Evolutionary conservation across 257 asterid species (phyloP), one percentile per base, ranked within the genome.

Genomic region (Solanum ossicruentum): DNA sequence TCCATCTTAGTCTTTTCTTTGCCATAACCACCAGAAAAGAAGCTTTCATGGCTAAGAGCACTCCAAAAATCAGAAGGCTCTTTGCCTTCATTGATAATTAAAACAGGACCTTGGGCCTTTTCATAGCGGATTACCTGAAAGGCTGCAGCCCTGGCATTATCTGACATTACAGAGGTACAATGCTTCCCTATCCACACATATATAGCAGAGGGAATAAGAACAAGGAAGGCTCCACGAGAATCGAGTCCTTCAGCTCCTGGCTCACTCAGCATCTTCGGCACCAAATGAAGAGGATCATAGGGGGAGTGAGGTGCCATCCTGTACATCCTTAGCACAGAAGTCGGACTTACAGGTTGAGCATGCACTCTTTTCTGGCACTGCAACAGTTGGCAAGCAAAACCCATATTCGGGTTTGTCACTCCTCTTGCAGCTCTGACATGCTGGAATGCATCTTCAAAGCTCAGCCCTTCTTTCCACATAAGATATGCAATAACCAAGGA

Each of bases 401-500:
- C 99, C 90, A 95, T 92, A 54, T 96, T 95, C 0, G 98, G 99
- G 75, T 96, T 92, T 49, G 98, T 89, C 85, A 96, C 97, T 79
- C 98, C 98, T 86, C 99, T 88, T 32, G 97, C 98, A 36, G 92
- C 85, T 89, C 92, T 96, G 15, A 95, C 99, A 28, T 85, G 91
- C 90, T 93, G 95, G 77, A 95, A 94, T 28, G 99, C 98, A 87
- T 92, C 98, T 81, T 95, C 98, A 51, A 96, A 95, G 87, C 93
- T 93, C 84, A 88, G 88, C 69, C 93, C 93, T 80, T 93, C 88
- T 86, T 91, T 96, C 99, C 99, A 96, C 99, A 96, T 96, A 52
- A 96, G 94, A 87, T 96, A 95, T 0, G 99, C 99, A 82, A 96
- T 95, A 66, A 96, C 99, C 92, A 96, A 87, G 2, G 99, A 96